Evolutionary conservation across 2,329 filamentous ascomycete genomes (phyloP), one percentile per base, ranked within the genome.

Genomic region (Ascochyta viciae-villosae): DNA sequence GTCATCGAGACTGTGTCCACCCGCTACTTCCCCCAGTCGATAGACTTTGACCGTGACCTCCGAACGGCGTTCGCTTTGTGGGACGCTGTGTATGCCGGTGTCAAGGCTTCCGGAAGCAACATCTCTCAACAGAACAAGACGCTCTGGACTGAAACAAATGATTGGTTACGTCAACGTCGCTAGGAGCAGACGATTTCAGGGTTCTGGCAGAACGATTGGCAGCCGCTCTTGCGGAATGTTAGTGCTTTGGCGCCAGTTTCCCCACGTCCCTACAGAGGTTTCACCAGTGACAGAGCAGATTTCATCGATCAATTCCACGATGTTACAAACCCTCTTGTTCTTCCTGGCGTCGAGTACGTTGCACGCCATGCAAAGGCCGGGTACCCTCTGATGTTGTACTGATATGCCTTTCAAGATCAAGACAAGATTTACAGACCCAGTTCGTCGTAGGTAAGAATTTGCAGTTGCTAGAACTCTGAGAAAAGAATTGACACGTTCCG

Each of bases 11-110:
- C 81, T 52, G 83, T 84, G 54, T 74, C 77, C 15, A 81, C 79
- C 57, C 80, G 83, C 43, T 88, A 85, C 81, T 86, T 89, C 73
- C 83, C 83, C 45, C 83, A 87, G 68, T 85, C 82, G 41, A 74
- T 82, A 22, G 82, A 87, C 70, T 83, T 87, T 60, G 75, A 78
- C 19, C 81, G 76, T 15, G 87, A 88, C 70, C 74, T 89, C 48
- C 76, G 84, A 48, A 81, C 80, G 56, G 86, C 85, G 3, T 89
- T 87, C 72, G 81, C 81, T 54, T 74, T 89, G 26, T 89, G 86
- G 86, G 86, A 87, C 78, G 85, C 86, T 54, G 84, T 88, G 50
- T 85, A 83, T 65, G 80, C 81, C 50, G 86, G 83, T 15, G 80
- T 87, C 27, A 84, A 86, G 67, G 78, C 75, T 39, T 81, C 82